phyloP scores from a whole-genome alignment of 129 eudicot species.

The Centella asiatica region DNA sequence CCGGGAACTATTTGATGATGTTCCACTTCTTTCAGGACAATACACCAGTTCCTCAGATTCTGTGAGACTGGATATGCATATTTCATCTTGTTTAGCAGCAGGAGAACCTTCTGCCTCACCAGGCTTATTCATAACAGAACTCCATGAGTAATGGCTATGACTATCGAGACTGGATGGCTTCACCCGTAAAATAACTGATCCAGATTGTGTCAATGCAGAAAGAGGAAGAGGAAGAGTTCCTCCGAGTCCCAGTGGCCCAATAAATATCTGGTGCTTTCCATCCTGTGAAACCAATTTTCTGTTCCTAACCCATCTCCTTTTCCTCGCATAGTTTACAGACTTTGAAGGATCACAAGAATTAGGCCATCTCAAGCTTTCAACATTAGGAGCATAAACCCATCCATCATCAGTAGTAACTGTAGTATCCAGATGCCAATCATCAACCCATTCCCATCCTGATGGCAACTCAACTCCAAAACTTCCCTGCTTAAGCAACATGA shows the following conservation, averaged over 20 bases:
- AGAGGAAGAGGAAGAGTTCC: conserved; percentile 79
- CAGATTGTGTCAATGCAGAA: conserved; percentile 49
- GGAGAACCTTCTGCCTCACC: conserved; percentile 29
- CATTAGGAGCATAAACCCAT: conserved; percentile 75
- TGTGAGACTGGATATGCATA: conserved; percentile 52
- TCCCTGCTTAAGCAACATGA: conserved; percentile 30
- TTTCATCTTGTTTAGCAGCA: conserved; percentile 33
- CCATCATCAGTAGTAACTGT: conserved; percentile 51
- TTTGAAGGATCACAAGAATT: conserved; percentile 40
- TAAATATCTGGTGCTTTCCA: conserved; percentile 26
- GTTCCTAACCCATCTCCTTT: conserved; percentile 67
- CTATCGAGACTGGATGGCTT: conserved; percentile 50
- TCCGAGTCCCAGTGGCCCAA: conserved; percentile 67
- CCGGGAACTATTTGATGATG: conserved; percentile 54
- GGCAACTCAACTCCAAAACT: conserved; percentile 34
- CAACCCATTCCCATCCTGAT: conserved; percentile 69
- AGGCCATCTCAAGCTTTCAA: conserved; percentile 57
- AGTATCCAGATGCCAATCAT: conserved; percentile 64
- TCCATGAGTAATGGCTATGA: conserved; percentile 61
- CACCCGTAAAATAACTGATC: conserved; percentile 46
- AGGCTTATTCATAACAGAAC: conserved; percentile 53
- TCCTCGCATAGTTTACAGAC: conserved; percentile 41
- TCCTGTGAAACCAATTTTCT: conserved; percentile 30
- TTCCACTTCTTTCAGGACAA: conserved; percentile 55
- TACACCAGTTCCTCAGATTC: conserved; percentile 61